Percentiles rank a stretch among this genome's conserved stretches.
Evolutionary conservation across 2,329 filamentous ascomycete species (phyloP).

Genomic region (Ascosphaera aggregata): DNA sequence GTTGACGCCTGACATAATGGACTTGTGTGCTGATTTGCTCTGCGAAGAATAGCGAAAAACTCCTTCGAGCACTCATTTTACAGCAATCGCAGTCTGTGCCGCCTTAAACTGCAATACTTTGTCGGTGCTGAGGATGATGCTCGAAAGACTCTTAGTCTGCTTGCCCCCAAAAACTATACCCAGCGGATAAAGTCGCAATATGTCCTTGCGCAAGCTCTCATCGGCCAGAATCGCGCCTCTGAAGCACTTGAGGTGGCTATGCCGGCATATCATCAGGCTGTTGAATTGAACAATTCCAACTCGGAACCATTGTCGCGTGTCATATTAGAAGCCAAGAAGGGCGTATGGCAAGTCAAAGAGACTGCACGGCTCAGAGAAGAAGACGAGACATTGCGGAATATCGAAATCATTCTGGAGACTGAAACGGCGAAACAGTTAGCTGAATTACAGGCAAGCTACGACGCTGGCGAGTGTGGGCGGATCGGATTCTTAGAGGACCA

Average conservation of each 20-base stretch:
- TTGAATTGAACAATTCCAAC: slow-evolving; percentile 38
- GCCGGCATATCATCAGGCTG: slow-evolving; percentile 48
- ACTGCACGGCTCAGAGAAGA: slow-evolving; percentile 21
- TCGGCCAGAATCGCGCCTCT: slow-evolving; percentile 47
- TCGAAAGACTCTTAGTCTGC: slow-evolving; percentile 45
- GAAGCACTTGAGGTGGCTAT: slow-evolving; percentile 49
- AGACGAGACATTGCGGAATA: slow-evolving; percentile 17
- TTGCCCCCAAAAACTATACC: slow-evolving; percentile 22
- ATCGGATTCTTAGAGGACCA: slow-evolving; percentile 46
- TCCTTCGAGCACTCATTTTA: slow-evolving; percentile 56
- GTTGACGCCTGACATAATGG: too few species aligned
- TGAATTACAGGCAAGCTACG: slow-evolving; percentile 14
- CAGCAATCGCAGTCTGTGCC: slow-evolving; percentile 71
- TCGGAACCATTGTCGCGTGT: slow-evolving; percentile 47
- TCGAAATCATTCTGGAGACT: slow-evolving; percentile 19
- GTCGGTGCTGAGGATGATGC: slow-evolving; percentile 58
- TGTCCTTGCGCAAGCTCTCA: slow-evolving; percentile 61
- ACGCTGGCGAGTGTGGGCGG: slow-evolving; percentile 24
- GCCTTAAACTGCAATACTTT: slow-evolving; percentile 51
- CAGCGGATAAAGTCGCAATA: slow-evolving; percentile 58
- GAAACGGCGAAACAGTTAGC: slow-evolving; percentile 16
- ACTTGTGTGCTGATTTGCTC: background rate
- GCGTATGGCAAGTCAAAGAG: slow-evolving; percentile 60
- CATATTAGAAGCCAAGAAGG: slow-evolving; percentile 63
- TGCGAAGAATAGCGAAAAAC: slow-evolving; percentile 47